These are phyloP conservation scores for Aechmea fasciata DNA, from an alignment of 176 grass and related monocot species.

Conservation along the genomic window DNA sequence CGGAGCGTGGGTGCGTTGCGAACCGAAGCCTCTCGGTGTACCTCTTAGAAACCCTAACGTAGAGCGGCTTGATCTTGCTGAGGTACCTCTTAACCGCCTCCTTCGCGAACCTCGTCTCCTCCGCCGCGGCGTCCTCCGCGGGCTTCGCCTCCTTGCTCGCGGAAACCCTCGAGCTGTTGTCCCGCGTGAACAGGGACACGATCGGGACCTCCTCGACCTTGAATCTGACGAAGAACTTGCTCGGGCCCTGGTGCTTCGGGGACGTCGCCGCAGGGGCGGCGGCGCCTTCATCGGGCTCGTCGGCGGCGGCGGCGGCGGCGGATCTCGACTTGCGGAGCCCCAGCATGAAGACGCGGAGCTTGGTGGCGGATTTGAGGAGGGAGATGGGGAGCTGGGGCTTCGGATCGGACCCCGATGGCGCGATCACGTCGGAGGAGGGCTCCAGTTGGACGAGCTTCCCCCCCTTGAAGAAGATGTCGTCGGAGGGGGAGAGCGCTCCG, in stretches of 20 bases:
- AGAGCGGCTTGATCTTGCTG: constrained; percentile 75
- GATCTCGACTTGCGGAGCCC: constrained; percentile 54
- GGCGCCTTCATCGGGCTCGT: background rate
- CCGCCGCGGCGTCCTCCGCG: constrained; percentile 26
- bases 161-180: constrained; percentile 34
- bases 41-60: constrained; percentile 62
- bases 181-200: constrained; percentile 74
- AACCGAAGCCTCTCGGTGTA: constrained; percentile 62
- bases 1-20: constrained; percentile 39
- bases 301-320: background rate
- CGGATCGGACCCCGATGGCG: constrained; percentile 14
- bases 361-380: constrained; percentile 56
- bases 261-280: constrained; percentile 6
- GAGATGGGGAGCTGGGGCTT: constrained; percentile 26
- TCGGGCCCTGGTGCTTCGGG: constrained; percentile 16
- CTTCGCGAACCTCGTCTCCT: constrained; percentile 60
- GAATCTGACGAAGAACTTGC: constrained; percentile 63
- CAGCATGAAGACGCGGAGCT: constrained; percentile 72
- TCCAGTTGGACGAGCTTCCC: constrained; percentile 2
- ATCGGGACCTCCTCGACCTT: constrained; percentile 59
- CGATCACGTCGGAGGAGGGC: constrained; percentile 19
- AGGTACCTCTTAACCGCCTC: constrained; percentile 71
- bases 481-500: constrained; percentile 23
- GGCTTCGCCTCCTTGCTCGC: constrained; percentile 5
- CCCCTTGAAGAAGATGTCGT: constrained; percentile 28